Percentiles rank a stretch among this genome's conserved stretches.
phyloP scores from a whole-genome alignment of 2,329 filamentous ascomycete genomes.

The Chaetomium sp. region DNA sequence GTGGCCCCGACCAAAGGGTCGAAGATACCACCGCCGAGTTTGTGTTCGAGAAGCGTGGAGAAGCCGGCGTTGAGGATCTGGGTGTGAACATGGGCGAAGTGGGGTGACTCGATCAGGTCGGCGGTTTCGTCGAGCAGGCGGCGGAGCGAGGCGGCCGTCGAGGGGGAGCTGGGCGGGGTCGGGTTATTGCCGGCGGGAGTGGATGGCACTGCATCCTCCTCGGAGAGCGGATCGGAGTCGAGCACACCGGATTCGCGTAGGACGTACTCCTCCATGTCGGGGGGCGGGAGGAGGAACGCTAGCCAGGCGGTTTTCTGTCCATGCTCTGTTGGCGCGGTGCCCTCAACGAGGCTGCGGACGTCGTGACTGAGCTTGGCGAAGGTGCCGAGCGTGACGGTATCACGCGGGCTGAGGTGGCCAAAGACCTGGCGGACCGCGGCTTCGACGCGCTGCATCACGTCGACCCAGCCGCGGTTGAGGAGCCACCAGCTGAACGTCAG shows the following conservation, averaged over 20 bases:
- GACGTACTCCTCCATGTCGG: slow-evolving; percentile 72
- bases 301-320: slow-evolving; percentile 64
- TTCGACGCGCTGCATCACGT: slow-evolving; percentile 74
- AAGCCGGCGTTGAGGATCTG: slow-evolving; percentile 84
- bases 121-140: slow-evolving; percentile 91
- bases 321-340: slow-evolving; percentile 36
- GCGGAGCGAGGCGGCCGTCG: slow-evolving; percentile 59
- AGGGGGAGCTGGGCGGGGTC: slow-evolving; percentile 21
- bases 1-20: slow-evolving; percentile 34
- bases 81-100: slow-evolving; percentile 80
- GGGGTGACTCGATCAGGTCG: slow-evolving; percentile 88
- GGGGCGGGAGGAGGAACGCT: slow-evolving; percentile 71
- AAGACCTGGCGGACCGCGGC: slow-evolving; percentile 85
- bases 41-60: slow-evolving; percentile 73
- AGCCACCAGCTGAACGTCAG: slow-evolving; percentile 98
- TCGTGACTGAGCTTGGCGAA: slow-evolving; percentile 76
- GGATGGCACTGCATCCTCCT: slow-evolving; percentile 8
- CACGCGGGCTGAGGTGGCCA: slow-evolving; percentile 78
- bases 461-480: slow-evolving; percentile 80
- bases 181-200: slow-evolving; percentile 34
- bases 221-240: slow-evolving; percentile 37
- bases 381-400: slow-evolving; percentile 74
- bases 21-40: slow-evolving; percentile 73
- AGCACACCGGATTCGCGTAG: slow-evolving; percentile 79
- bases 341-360: slow-evolving; percentile 80